These are phyloP conservation scores for Micractinium sp. DNA, from an alignment of 139 green algal species.

Conservation along the genomic window DNA sequence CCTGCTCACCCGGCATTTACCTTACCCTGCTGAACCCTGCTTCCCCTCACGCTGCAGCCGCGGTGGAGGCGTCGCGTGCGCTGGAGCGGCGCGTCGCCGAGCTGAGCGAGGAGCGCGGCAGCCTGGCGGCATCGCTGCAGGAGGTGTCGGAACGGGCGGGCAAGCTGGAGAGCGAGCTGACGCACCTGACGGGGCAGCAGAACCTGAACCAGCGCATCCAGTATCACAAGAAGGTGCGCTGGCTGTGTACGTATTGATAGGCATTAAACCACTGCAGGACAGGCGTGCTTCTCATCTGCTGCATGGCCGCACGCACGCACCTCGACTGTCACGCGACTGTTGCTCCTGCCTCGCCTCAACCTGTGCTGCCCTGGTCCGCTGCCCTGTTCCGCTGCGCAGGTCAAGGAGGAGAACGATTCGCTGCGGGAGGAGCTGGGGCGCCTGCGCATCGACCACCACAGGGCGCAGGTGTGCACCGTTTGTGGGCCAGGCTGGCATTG, in stretches of 20 bases:
- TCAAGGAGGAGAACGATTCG: slow-evolving; percentile 49
- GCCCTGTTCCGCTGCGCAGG: background rate
- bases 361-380: no score
- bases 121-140: background rate
- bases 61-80: background rate
- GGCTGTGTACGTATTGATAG: background rate
- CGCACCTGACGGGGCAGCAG: slow-evolving; percentile 45
- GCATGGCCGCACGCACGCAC: no score
- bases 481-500: no score
- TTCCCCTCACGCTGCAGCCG: background rate
- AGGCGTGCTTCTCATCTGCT: no score
- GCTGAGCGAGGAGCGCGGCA: slow-evolving; percentile 1
- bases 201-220: slow-evolving; percentile 57
- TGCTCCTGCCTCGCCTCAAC: no score
- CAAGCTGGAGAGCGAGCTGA: slow-evolving; percentile 42
- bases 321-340: no score
- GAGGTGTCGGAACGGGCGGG: slow-evolving; percentile 1
- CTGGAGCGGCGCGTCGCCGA: slow-evolving; percentile 22
- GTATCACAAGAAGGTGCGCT: slow-evolving; percentile 42
- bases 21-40: background rate
- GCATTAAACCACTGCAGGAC: background rate
- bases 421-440: slow-evolving; percentile 37
- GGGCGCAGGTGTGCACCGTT: background rate
- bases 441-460: slow-evolving; percentile 31
- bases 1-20: background rate